A percentile compares a stretch with the other conserved stretches of the same genome.
phyloP scores from a whole-genome alignment of 177 flowering plant genomes.

The Vitis hybrid region DNA sequence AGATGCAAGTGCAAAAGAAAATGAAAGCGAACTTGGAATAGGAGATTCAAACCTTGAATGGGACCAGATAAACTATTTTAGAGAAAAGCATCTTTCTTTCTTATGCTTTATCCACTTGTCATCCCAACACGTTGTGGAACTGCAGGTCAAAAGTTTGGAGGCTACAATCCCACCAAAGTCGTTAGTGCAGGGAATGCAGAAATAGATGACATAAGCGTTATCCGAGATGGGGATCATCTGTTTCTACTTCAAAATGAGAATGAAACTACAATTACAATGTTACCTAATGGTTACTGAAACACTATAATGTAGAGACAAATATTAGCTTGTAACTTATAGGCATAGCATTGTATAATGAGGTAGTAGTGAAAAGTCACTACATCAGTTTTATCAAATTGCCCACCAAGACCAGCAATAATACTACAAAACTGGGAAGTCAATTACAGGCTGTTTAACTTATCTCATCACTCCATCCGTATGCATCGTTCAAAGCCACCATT shows the following conservation, averaged over 20 bases:
- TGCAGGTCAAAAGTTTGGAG: conserved; percentile 87
- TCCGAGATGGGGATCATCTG: conserved; percentile 86
- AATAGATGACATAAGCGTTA: conserved; percentile 71
- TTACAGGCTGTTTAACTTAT: conserved; percentile 19
- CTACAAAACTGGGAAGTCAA: conserved; percentile 9
- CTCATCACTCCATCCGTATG: conserved; percentile 5
- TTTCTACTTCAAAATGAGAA: conserved; percentile 47
- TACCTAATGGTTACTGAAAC: conserved; percentile 18
- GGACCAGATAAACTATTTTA: not conserved
- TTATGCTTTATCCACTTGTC: conserved; percentile 20
- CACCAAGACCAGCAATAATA: conserved; percentile 10
- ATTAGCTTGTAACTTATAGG: conserved; percentile 16
- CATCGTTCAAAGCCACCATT: conserved; percentile 1
- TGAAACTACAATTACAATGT: conserved; percentile 19
- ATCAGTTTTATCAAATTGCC: conserved; percentile 8
- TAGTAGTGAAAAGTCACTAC: not conserved
- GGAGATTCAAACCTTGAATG: conserved; percentile 3
- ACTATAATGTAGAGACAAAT: conserved; percentile 14
- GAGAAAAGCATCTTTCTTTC: conserved; percentile 6
- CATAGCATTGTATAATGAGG: conserved; percentile 18
- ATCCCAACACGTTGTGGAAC: conserved; percentile 25
- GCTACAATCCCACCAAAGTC: conserved; percentile 54
- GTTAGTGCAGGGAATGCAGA: conserved; percentile 74
- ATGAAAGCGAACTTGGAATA: not conserved
- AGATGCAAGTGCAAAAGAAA: not conserved